Evolutionary conservation across 306 rosid genomes (phyloP), one percentile per base, ranked within the genome.

Genomic region (Macrotyloma uniflorum): DNA sequence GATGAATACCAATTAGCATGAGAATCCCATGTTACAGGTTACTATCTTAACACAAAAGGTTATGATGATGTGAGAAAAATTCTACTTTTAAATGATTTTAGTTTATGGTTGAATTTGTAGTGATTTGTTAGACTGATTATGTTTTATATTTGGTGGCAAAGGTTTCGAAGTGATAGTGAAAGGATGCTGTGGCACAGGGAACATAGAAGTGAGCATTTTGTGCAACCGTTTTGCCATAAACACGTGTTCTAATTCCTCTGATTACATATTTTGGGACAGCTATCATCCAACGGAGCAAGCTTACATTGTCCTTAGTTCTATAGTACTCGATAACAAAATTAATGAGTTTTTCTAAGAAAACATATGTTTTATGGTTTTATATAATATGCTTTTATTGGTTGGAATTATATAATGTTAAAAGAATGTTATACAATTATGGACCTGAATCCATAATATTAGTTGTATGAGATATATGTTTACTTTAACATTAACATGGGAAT

Each of bases 131-230:
- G 16, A 40, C 69, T 67, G 11, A 67, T 22, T 53, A 35, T 0
- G 64, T 42, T 23, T 23, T 33, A 18, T 11, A 42, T 57, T 45
- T 58, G 35, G 36, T 62, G 65, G 20, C 67, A 0, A 80, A 91
- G 98, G 98, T 53, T 90, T 93, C 63, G 80, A 83, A 18, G 96
- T 78, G 75, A 51, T n/a, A 7, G 80, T 59, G 0, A 86, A 70
- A 72, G 98, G 98, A 6, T 93, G 97, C 28, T 93, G 98, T 77
- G 97, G 98, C 3, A 90, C 96, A 33, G 96, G 98, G 67, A 36
- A 74, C 6, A 62, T 93, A 35, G 98, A 91, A 84, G 91, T 80
- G 4, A 47, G 89, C 77, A 22, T 88, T 71, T 64, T 88, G 30
- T 93, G 98, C 75, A 93, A 88, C 22, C 85, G 32, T 20, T 68